Evolutionary conservation across 306 rosid species (phyloP).

Genomic region (Trifolium dubium): DNA sequence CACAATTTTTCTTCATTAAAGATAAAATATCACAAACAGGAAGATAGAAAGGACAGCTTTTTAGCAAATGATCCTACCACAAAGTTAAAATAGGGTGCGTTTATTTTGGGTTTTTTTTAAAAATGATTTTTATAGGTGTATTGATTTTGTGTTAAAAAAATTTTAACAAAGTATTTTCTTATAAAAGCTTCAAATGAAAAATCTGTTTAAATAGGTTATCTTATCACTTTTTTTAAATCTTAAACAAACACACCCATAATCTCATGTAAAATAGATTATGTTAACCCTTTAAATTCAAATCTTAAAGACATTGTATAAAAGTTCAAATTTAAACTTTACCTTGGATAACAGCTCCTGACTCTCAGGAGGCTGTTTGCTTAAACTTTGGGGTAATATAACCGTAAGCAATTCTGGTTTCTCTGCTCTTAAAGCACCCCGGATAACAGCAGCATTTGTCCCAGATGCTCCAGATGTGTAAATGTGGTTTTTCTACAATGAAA

Average conservation of each 20-base stretch:
- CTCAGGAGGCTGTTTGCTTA: slow-evolving; percentile 96
- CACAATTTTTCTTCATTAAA: neutral
- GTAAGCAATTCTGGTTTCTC: slow-evolving; percentile 98
- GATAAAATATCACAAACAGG: slow-evolving; percentile 8
- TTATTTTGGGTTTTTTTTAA: too few species aligned
- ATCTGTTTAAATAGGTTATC: too few species aligned
- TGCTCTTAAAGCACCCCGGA: slow-evolving; percentile 98
- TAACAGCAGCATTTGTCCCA: slow-evolving; percentile 99
- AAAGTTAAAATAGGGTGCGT: slow-evolving; percentile 16
- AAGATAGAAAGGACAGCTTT: slow-evolving; percentile 15
- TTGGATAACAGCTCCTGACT: slow-evolving; percentile 97
- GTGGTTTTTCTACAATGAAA: slow-evolving; percentile 82
- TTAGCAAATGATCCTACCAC: slow-evolving; percentile 4
- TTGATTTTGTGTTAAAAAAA: too few species aligned
- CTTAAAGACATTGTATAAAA: slow-evolving; percentile 34
- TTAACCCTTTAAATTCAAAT: slow-evolving; percentile 20
- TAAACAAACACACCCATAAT: too few species aligned
- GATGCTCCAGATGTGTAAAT: slow-evolving; percentile 98
- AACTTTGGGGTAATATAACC: slow-evolving; percentile 95
- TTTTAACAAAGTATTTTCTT: too few species aligned
- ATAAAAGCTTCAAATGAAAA: too few species aligned
- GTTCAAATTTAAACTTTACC: slow-evolving; percentile 55
- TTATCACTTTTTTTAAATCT: too few species aligned
- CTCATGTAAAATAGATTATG: slow-evolving; percentile 1
- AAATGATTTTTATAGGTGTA: too few species aligned